These are phyloP conservation scores for Funneliformis geosporum DNA, from an alignment of 192 early-diverging fungal genomes.

Conservation along the genomic window DNA sequence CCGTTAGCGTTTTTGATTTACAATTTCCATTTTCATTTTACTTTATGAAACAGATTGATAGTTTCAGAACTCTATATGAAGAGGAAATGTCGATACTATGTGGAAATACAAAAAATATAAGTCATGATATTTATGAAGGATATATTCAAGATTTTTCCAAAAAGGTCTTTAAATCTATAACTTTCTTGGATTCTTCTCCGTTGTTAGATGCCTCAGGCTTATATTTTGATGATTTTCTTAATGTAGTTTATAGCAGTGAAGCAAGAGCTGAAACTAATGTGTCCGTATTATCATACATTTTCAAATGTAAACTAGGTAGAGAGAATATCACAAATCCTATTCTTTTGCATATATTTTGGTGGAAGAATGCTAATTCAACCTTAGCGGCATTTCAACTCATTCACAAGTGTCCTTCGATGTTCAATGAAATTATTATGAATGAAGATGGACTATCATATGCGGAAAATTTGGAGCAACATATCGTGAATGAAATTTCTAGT, in stretches of 20 bases:
- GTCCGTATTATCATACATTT: not conserved
- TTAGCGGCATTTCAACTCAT: conserved; percentile 22
- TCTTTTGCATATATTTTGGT: conserved; percentile 26
- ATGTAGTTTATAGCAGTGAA: not conserved
- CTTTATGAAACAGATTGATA: too few relatives aligned
- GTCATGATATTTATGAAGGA: not conserved
- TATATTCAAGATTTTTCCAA: not conserved
- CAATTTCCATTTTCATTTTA: conserved; percentile 12
- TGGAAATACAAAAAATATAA: conserved; percentile 23
- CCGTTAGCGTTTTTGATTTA: not conserved
- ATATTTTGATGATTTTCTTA: conserved; percentile 29
- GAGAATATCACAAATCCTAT: conserved; percentile 25
- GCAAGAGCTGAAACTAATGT: not conserved
- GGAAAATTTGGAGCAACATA: not conserved
- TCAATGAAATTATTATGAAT: not conserved
- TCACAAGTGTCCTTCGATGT: not conserved
- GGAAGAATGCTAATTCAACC: conserved; percentile 16
- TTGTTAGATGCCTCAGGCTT: not conserved
- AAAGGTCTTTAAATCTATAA: not conserved
- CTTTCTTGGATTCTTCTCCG: conserved; percentile 5
- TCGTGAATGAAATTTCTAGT: not conserved
- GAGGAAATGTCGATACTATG: not conserved
- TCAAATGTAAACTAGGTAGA: not conserved
- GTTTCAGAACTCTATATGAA: conserved; percentile 14
- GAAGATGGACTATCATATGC: not conserved